A percentile compares a stretch with the other conserved stretches of the same genome.
Evolutionary conservation across 306 rosid species (phyloP).

Genomic region (Pterocarpus santalinus): DNA sequence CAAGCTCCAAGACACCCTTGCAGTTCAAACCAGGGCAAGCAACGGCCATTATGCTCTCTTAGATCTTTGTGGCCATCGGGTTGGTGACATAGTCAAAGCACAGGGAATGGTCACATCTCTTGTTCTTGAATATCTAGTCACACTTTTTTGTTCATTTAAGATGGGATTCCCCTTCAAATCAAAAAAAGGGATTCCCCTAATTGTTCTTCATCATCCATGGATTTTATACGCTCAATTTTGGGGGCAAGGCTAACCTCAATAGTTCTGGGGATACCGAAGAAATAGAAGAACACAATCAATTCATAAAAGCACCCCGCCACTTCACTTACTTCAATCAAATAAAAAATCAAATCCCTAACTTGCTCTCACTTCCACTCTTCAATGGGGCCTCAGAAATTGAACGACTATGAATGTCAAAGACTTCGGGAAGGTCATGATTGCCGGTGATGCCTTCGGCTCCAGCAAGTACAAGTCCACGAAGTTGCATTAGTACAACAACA

Average conservation of each 20-base stretch:
- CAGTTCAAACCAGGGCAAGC: conserved; percentile 66
- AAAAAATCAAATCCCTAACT: too few species aligned
- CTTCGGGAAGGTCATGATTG: too few species aligned
- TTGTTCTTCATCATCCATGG: not conserved
- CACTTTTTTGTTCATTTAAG: conserved; percentile 39
- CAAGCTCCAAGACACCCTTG: conserved; percentile 48
- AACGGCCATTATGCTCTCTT: conserved; percentile 50
- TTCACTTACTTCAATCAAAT: too few species aligned
- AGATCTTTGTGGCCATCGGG: conserved; percentile 63
- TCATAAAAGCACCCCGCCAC: too few species aligned
- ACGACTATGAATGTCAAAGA: too few species aligned
- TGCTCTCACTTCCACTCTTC: too few species aligned
- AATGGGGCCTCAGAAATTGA: too few species aligned
- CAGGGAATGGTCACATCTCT: conserved; percentile 57
- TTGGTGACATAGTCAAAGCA: conserved; percentile 61
- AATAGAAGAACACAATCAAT: too few species aligned
- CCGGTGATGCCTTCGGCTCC: too few species aligned
- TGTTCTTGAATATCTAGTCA: conserved; percentile 51
- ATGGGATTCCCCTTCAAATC: not conserved
- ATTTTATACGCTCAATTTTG: not conserved
- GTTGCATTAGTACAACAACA: too few species aligned
- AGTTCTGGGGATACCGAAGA: too few species aligned
- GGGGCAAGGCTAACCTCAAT: not conserved
- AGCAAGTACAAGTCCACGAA: too few species aligned
- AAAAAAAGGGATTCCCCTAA: not conserved